Percentiles rank a stretch among this genome's conserved stretches.
phyloP scores from a whole-genome alignment of 2,329 filamentous ascomycete genomes.

The Penicillium sp. region DNA sequence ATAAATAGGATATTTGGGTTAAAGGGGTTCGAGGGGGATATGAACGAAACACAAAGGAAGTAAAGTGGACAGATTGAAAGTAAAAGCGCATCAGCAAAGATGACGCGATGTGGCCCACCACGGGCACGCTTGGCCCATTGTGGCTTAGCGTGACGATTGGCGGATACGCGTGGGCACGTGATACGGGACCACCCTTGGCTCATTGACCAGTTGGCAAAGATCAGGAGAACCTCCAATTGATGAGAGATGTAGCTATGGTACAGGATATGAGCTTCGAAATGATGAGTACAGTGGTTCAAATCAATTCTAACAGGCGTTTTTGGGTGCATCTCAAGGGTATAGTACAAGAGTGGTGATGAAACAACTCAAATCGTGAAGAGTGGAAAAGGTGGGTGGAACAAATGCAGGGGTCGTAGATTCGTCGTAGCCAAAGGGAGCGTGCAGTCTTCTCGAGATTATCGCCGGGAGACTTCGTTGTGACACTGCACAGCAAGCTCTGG shows the following conservation, averaged over 20 bases:
- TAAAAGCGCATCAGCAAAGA: not conserved
- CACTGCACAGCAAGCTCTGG: constrained; percentile 33
- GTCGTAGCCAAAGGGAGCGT: not conserved
- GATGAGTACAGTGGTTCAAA: not conserved
- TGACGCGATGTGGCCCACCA: not conserved
- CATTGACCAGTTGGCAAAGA: too few species aligned
- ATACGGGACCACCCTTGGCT: not conserved
- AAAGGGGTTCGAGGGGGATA: not conserved
- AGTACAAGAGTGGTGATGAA: not conserved
- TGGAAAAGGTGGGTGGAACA: not conserved
- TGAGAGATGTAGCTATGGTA: too few species aligned
- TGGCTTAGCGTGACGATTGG: not conserved
- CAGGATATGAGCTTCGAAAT: too few species aligned
- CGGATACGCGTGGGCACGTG: not conserved
- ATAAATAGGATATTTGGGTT: not conserved
- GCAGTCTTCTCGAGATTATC: not conserved
- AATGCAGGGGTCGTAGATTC: not conserved
- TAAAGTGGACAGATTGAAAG: not conserved
- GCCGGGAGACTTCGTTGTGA: constrained; percentile 12
- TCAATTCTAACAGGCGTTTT: not conserved
- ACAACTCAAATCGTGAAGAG: not conserved
- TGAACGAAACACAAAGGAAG: not conserved
- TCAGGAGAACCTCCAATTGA: too few species aligned
- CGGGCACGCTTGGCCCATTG: not conserved
- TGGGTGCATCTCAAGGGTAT: not conserved